Conservation (phyloP, 1,139 yeast genomes). For the Candida pseudoviswanathii region DNA sequence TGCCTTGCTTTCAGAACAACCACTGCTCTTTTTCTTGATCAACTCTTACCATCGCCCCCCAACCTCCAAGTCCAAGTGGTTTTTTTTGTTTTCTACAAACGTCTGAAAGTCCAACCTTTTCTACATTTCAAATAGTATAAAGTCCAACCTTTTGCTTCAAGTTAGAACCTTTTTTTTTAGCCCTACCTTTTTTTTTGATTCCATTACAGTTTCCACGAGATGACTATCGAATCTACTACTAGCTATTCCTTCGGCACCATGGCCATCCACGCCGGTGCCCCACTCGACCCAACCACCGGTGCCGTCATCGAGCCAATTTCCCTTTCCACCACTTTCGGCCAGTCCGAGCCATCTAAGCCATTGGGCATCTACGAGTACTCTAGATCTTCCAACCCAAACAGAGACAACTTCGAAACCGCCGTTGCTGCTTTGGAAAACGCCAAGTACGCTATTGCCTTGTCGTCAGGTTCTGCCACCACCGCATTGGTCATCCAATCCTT, state of each 20-base stretch:
- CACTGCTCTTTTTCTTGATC: not conserved
- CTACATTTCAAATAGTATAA: conserved; percentile 4
- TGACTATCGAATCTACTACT: conserved; percentile 26
- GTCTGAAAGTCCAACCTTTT: conserved; percentile 19
- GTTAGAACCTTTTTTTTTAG: not conserved
- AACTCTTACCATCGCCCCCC: not conserved
- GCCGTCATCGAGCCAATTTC: conserved; percentile 89
- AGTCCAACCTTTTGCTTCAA: conserved; percentile 15
- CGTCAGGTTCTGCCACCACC: conserved; percentile 88
- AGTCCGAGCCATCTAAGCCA: conserved; percentile 74
- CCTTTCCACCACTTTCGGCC: conserved; percentile 84
- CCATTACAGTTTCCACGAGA: conserved; percentile 7
- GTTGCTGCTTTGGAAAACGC: conserved; percentile 82
- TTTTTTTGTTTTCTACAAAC: conserved; percentile 2
- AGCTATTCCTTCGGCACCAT: conserved; percentile 66
- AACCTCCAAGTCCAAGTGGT: not conserved
- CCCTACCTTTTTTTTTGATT: conserved; percentile 5
- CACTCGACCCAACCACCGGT: conserved; percentile 73
- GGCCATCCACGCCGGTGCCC: conserved; percentile 86
- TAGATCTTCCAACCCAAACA: conserved; percentile 86
- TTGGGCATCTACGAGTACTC: conserved; percentile 84
- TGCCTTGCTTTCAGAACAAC: not conserved
- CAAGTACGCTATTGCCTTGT: conserved; percentile 74
- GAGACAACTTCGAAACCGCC: conserved; percentile 79
- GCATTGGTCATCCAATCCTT: conserved; percentile 76